Percentiles rank a stretch among this genome's conserved stretches.
Evolutionary conservation across 2,329 filamentous ascomycete genomes (phyloP).

Genomic region (Tolypocladium sp.): DNA sequence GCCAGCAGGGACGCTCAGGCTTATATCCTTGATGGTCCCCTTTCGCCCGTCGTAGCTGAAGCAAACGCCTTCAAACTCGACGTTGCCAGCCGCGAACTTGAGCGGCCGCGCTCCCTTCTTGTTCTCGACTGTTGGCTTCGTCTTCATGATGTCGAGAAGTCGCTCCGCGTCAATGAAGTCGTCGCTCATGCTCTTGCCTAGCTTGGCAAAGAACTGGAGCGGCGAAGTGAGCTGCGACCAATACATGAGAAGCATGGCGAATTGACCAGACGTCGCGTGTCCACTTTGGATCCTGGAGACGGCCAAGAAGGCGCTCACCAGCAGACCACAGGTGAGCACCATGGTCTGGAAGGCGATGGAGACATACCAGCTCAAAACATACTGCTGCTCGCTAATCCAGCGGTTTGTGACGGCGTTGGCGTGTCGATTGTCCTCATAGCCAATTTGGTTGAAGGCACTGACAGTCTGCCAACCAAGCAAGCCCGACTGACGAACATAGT

Average conservation of each 20-base stretch:
- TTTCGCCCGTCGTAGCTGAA: slow-evolving; percentile 54
- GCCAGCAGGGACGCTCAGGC: slow-evolving; percentile 39
- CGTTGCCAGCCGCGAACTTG: slow-evolving; percentile 40
- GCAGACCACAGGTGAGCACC: slow-evolving; percentile 59
- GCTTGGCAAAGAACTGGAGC: slow-evolving; percentile 57
- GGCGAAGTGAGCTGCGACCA: slow-evolving; percentile 65
- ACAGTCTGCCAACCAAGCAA: slow-evolving; percentile 52
- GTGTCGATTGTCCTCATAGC: slow-evolving; percentile 46
- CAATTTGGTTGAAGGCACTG: slow-evolving; percentile 49
- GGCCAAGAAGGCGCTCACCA: slow-evolving; percentile 51
- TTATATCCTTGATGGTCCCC: slow-evolving; percentile 44
- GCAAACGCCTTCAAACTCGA: slow-evolving; percentile 44
- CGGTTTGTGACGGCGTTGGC: slow-evolving; percentile 36
- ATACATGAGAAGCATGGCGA: slow-evolving; percentile 63
- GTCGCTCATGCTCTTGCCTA: slow-evolving; percentile 46
- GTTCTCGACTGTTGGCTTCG: slow-evolving; percentile 44
- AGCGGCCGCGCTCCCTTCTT: slow-evolving; percentile 40
- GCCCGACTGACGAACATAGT: slow-evolving; percentile 45
- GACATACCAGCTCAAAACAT: slow-evolving; percentile 34
- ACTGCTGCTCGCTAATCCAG: slow-evolving; percentile 27
- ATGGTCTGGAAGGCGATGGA: slow-evolving; percentile 49
- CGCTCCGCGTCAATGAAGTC: slow-evolving; percentile 50
- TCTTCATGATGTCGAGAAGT: slow-evolving; percentile 48
- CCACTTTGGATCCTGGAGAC: slow-evolving; percentile 59
- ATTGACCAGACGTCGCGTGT: slow-evolving; percentile 53